Conservation (phyloP, 805 yeast species). For the Ogataea glucozyma region DNA sequence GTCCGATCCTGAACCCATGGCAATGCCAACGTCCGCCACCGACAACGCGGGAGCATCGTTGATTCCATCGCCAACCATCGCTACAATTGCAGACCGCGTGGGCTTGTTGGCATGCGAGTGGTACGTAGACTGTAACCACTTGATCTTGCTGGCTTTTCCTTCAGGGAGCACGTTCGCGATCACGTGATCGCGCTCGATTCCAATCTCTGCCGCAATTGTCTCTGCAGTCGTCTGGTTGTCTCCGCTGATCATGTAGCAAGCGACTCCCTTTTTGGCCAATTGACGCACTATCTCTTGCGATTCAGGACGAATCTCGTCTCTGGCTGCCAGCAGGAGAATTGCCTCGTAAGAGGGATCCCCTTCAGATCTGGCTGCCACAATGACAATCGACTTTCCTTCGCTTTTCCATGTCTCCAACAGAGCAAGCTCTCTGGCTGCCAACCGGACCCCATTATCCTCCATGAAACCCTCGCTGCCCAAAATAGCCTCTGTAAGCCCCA, state of each 20-base stretch:
- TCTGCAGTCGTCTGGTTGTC: constrained; percentile 68
- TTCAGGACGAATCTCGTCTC: constrained; percentile 63
- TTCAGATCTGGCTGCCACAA: constrained; percentile 47
- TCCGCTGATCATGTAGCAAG: constrained; percentile 77
- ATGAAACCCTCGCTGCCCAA: constrained; percentile 65
- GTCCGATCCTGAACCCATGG: constrained; percentile 76
- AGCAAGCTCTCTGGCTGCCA: constrained; percentile 38
- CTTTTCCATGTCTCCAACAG: constrained; percentile 55
- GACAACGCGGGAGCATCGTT: constrained; percentile 83
- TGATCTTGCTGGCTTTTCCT: constrained; percentile 63
- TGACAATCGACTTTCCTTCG: constrained; percentile 63
- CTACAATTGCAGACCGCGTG: constrained; percentile 43
- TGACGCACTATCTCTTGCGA: constrained; percentile 50
- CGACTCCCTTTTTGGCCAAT: constrained; percentile 44
- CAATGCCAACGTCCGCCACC: constrained; percentile 74
- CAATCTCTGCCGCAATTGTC: constrained; percentile 64
- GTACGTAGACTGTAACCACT: constrained; percentile 51
- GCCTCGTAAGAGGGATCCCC: constrained; percentile 36
- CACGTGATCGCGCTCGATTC: constrained; percentile 51
- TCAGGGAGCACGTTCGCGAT: constrained; percentile 74
- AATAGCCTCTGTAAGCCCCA: constrained; percentile 38
- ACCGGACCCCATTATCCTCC: constrained; percentile 44
- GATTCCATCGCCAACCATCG: constrained; percentile 84
- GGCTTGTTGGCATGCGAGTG: constrained; percentile 21
- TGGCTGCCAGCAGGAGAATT: constrained; percentile 53